A percentile compares a stretch with the other conserved stretches of the same genome.
These are phyloP conservation scores for Cotoneaster glaucophyllus DNA, from an alignment of 306 rosid genomes.

Conservation along the genomic window DNA sequence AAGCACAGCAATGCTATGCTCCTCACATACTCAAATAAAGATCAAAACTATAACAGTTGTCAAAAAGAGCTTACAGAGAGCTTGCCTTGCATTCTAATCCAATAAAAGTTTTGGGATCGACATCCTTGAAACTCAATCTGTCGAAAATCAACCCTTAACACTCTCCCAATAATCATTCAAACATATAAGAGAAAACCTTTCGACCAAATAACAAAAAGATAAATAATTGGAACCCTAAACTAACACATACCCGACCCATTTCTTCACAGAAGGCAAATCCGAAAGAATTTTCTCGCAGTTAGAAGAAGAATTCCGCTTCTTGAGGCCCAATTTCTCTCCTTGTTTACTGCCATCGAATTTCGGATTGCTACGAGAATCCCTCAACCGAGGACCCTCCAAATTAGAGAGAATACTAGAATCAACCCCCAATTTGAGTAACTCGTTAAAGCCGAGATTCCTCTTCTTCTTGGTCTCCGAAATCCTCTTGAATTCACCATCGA, in stretches of 20 bases:
- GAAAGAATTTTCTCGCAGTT: slow-evolving; percentile 30
- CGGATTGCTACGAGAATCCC: slow-evolving; percentile 55
- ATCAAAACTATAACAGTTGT: neutral
- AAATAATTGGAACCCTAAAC: neutral
- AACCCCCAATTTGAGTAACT: slow-evolving; percentile 66
- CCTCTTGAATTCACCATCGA: slow-evolving; percentile 14
- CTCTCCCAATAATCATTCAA: neutral
- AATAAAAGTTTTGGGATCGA: slow-evolving; percentile 59
- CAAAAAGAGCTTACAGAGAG: slow-evolving; percentile 24
- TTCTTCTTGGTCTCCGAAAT: slow-evolving; percentile 30
- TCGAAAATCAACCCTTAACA: slow-evolving; percentile 13
- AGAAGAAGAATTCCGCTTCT: slow-evolving; percentile 34
- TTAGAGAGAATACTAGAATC: slow-evolving; percentile 42
- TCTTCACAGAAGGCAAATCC: slow-evolving; percentile 49
- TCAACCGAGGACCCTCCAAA: slow-evolving; percentile 58
- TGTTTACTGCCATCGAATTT: slow-evolving; percentile 7
- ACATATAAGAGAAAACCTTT: neutral
- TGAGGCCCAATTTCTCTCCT: slow-evolving; percentile 21
- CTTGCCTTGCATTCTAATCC: slow-evolving; percentile 96
- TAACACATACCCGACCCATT: slow-evolving; percentile 62
- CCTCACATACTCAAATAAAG: slow-evolving; percentile 9
- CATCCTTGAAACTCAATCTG: slow-evolving; percentile 71
- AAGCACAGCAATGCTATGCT: slow-evolving; percentile 19
- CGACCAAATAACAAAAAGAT: neutral
- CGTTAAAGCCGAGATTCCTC: slow-evolving; percentile 42